A percentile compares a stretch with the other conserved stretches of the same genome.
phyloP scores from a whole-genome alignment of 2,329 filamentous ascomycete genomes.

The Dactylellina parvicollis region DNA sequence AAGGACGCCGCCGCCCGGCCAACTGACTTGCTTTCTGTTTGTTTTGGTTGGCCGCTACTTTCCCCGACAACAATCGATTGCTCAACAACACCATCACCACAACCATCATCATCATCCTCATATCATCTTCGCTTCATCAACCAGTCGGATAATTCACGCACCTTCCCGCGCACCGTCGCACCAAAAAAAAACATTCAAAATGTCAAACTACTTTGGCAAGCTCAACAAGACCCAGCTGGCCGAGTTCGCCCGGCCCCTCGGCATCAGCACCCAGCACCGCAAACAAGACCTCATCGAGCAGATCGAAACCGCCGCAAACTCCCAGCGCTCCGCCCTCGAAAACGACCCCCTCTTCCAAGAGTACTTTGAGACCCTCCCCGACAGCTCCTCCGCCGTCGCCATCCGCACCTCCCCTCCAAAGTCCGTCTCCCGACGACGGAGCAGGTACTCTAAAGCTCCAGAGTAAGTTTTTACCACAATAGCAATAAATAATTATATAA shows the following conservation, averaged over 20 bases:
- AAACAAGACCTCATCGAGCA: constrained; percentile 45
- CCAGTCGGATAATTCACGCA: too few relatives aligned
- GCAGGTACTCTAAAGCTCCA: constrained; percentile 47
- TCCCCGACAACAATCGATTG: constrained; percentile 52
- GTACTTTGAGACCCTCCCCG: constrained; percentile 48
- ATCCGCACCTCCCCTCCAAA: constrained; percentile 21
- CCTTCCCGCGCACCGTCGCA: background rate
- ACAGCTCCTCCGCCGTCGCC: constrained; percentile 6
- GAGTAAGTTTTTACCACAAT: constrained; percentile 24
- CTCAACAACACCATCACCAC: background rate
- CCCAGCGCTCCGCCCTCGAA: constrained; percentile 22
- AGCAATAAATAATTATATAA: too few relatives aligned
- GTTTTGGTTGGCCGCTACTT: constrained; percentile 27
- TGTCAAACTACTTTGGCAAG: constrained; percentile 51
- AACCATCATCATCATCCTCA: background rate
- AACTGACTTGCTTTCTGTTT: constrained; percentile 35
- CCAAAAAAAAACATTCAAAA: constrained; percentile 1
- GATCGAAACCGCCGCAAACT: constrained; percentile 16
- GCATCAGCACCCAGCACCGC: constrained; percentile 22
- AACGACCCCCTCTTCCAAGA: constrained; percentile 37
- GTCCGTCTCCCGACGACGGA: constrained; percentile 21
- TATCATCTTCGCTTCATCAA: constrained; percentile 8
- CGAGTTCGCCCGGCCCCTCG: constrained; percentile 40
- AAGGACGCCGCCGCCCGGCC: constrained; percentile 44
- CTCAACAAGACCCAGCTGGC: constrained; percentile 50